Conservation (phyloP, 371 early-diverging fungal species). For the Antonospora locustae region DNA sequence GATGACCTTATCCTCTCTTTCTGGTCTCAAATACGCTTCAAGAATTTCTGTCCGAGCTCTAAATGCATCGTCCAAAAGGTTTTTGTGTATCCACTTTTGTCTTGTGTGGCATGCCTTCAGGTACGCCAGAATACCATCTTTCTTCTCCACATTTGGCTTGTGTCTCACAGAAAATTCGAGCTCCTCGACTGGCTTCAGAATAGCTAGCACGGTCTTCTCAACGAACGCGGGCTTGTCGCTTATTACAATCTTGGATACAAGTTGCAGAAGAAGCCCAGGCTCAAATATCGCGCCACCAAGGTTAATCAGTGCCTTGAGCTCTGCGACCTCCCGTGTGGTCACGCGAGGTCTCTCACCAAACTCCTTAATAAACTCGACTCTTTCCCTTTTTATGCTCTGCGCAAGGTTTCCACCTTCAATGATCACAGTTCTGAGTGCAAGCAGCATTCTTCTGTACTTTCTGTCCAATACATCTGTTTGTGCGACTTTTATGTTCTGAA, state of each 20-base stretch:
- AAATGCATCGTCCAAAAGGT: slow-evolving; percentile 37
- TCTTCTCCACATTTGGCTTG: slow-evolving; percentile 27
- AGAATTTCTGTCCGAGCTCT: slow-evolving; percentile 33
- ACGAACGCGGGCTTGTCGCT: slow-evolving; percentile 25
- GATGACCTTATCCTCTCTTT: slow-evolving; percentile 7
- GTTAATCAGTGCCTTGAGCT: slow-evolving; percentile 39
- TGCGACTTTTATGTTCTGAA: not conserved
- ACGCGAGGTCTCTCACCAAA: slow-evolving; percentile 14
- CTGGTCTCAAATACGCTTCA: not conserved
- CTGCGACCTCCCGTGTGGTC: slow-evolving; percentile 10
- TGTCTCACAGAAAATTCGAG: slow-evolving; percentile 21
- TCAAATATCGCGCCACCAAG: slow-evolving; percentile 47
- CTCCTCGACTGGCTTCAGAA: slow-evolving; percentile 29
- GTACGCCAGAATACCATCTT: slow-evolving; percentile 38
- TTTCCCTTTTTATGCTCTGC: slow-evolving; percentile 20
- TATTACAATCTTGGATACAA: slow-evolving; percentile 10
- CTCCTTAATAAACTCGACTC: slow-evolving; percentile 13
- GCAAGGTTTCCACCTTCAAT: slow-evolving; percentile 16
- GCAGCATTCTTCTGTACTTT: slow-evolving; percentile 23
- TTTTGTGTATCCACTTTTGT: slow-evolving; percentile 14
- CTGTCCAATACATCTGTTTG: slow-evolving; percentile 12
- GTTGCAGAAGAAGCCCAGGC: slow-evolving; percentile 25
- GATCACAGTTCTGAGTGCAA: slow-evolving; percentile 5
- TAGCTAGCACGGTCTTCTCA: slow-evolving; percentile 13
- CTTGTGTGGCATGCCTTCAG: slow-evolving; percentile 27